These are phyloP conservation scores for Apiotrichum brassicae DNA, from an alignment of 1,284 basidiomycete genomes.

Conservation along the genomic window DNA sequence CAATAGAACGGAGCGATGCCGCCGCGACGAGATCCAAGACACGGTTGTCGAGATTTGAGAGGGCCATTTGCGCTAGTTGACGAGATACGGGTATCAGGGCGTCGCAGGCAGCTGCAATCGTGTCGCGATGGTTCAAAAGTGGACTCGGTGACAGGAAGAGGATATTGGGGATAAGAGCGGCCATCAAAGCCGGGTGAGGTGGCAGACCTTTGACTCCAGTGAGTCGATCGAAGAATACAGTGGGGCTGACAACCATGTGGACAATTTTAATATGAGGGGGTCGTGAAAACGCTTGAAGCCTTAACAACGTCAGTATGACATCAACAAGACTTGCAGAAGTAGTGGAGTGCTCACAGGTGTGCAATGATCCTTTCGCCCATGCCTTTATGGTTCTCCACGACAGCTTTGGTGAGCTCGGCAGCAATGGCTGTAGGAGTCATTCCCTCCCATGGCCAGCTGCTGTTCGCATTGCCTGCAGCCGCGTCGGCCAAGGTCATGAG, in stretches of 20 bases:
- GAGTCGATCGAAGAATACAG: conserved; percentile 22
- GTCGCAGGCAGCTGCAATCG: conserved; percentile 3
- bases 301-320: conserved; percentile 10
- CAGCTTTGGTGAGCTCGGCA: conserved; percentile 26
- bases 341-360: conserved; percentile 42
- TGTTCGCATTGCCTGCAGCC: conserved; percentile 28
- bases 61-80: conserved; percentile 18
- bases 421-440: conserved; percentile 27
- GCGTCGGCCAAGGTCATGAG: conserved; percentile 47
- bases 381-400: conserved; percentile 28
- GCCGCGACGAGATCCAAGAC: conserved; percentile 36
- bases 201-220: conserved; percentile 15
- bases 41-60: conserved; percentile 26
- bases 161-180: conserved; percentile 27
- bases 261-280: conserved; percentile 11
- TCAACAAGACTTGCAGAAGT: too few species aligned
- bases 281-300: conserved; percentile 26
- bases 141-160: conserved; percentile 16
- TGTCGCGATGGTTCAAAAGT: conserved; percentile 2
- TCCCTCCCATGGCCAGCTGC: conserved; percentile 23
- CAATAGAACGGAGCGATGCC: conserved; percentile 21
- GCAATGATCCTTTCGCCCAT: conserved; percentile 36
- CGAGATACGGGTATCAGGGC: conserved; percentile 16
- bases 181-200: conserved; percentile 31
- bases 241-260: conserved; percentile 22